These are phyloP conservation scores for Chlorociboria aeruginascens DNA, from an alignment of 495 filamentous ascomycete genomes.

Conservation along the genomic window DNA sequence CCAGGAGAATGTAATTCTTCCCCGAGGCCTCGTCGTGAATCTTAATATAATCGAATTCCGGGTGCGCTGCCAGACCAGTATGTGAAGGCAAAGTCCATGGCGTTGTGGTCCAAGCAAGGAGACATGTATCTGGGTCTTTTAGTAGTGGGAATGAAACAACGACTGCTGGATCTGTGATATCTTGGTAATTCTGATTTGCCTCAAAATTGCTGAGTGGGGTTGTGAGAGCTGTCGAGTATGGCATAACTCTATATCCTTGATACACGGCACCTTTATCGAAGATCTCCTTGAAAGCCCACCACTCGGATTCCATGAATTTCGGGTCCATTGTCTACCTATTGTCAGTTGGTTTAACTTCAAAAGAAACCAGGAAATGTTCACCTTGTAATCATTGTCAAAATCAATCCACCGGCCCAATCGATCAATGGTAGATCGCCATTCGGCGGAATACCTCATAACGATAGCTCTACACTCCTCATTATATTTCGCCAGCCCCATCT, in stretches of 20 bases:
- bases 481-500: slow-evolving; percentile 82
- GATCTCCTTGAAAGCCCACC: slow-evolving; percentile 94
- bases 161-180: slow-evolving; percentile 84
- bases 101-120: slow-evolving; percentile 91
- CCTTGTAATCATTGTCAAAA: slow-evolving; percentile 98
- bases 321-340: slow-evolving; percentile 68
- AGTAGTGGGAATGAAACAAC: slow-evolving; percentile 80
- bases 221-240: slow-evolving; percentile 82
- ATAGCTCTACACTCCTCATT: slow-evolving; percentile 88
- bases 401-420: slow-evolving; percentile 94
- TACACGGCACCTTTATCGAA: slow-evolving; percentile 85
- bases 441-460: slow-evolving; percentile 82
- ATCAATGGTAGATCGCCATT: slow-evolving; percentile 88
- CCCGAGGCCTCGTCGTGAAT: slow-evolving; percentile 71
- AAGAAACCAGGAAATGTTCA: slow-evolving; percentile 18
- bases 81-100: slow-evolving; percentile 94
- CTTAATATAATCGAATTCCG: slow-evolving; percentile 90
- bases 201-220: slow-evolving; percentile 92
- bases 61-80: slow-evolving; percentile 66
- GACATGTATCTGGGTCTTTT: slow-evolving; percentile 57
- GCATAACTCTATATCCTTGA: slow-evolving; percentile 83
- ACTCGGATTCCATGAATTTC: slow-evolving; percentile 90
- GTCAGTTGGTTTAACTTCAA: slow-evolving; percentile 5
- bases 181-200: slow-evolving; percentile 88
- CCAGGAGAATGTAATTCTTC: slow-evolving; percentile 80